phyloP scores from a whole-genome alignment of 306 rosid species.

The Mimosa pudica region DNA sequence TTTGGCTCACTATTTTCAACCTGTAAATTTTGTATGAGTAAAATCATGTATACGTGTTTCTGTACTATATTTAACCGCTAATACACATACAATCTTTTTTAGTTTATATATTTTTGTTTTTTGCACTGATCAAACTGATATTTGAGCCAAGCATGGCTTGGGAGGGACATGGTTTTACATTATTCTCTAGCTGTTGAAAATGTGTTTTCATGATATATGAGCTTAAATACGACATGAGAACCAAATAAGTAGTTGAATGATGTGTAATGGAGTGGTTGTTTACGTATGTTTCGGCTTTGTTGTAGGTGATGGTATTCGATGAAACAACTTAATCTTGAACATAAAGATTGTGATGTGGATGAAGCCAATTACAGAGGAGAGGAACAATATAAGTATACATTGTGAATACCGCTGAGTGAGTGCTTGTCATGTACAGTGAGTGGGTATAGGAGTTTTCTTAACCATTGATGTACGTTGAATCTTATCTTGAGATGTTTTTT shows the following conservation, averaged over 20 bases:
- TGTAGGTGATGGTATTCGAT: constrained; percentile 86
- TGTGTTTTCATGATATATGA: background rate
- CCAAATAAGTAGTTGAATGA: constrained; percentile 6
- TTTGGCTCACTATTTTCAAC: background rate
- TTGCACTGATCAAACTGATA: background rate
- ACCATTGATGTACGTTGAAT: constrained; percentile 42
- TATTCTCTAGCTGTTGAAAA: background rate
- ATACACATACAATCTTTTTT: background rate
- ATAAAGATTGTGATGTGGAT: constrained; percentile 49
- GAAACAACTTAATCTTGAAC: constrained; percentile 67
- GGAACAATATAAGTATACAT: constrained; percentile 37
- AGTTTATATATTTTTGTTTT: background rate
- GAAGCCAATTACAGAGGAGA: constrained; percentile 56
- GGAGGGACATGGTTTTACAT: background rate
- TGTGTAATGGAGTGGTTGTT: background rate
- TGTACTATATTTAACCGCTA: background rate
- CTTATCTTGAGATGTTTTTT: constrained; percentile 35
- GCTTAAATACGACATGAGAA: constrained; percentile 16
- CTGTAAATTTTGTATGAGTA: background rate
- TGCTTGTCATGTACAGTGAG: constrained; percentile 51
- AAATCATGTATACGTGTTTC: background rate
- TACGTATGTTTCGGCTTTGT: constrained; percentile 20
- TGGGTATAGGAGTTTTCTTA: constrained; percentile 45
- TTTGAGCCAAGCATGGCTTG: background rate
- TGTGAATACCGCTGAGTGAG: constrained; percentile 65